Percentiles rank a stretch among this genome's conserved stretches.
These are phyloP conservation scores for Delphinella strobiligena DNA, from an alignment of 2,329 filamentous ascomycete genomes.

Conservation along the genomic window DNA sequence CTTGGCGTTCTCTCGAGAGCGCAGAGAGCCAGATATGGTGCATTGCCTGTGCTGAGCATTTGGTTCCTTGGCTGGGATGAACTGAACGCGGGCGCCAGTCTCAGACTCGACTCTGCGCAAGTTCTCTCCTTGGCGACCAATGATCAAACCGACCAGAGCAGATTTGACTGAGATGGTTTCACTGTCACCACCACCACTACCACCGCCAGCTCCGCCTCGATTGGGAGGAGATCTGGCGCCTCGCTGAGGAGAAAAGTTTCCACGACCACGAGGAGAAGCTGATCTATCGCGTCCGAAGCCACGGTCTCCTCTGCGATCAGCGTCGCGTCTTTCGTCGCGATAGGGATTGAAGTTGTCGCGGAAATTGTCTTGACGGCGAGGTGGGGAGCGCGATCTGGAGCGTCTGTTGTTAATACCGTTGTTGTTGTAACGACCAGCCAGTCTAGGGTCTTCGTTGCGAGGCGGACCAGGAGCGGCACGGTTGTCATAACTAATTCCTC, in stretches of 20 bases:
- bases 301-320: constrained; percentile 41
- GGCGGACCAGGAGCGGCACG: constrained; percentile 19
- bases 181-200: constrained; percentile 51
- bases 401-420: constrained; percentile 23
- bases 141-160: constrained; percentile 77
- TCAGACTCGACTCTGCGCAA: constrained; percentile 73
- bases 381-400: constrained; percentile 62
- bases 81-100: constrained; percentile 75
- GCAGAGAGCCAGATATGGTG: constrained; percentile 65
- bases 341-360: constrained; percentile 72
- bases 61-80: constrained; percentile 62
- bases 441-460: constrained; percentile 33
- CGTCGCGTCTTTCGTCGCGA: constrained; percentile 69
- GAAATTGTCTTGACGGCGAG: constrained; percentile 53
- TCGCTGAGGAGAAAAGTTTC: constrained; percentile 20
- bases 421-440: constrained; percentile 43
- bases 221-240: not conserved
- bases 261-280: constrained; percentile 46
- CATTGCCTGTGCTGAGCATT: constrained; percentile 67
- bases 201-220: constrained; percentile 25
- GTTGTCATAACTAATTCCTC: constrained; percentile 44
- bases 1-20: constrained; percentile 65
- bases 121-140: constrained; percentile 83
- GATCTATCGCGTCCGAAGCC: constrained; percentile 60
- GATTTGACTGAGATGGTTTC: constrained; percentile 83